A percentile compares a stretch with the other conserved stretches of the same genome.
Evolutionary conservation across 2,329 filamentous ascomycete genomes (phyloP).

Genomic region (Fusarium hainanense): DNA sequence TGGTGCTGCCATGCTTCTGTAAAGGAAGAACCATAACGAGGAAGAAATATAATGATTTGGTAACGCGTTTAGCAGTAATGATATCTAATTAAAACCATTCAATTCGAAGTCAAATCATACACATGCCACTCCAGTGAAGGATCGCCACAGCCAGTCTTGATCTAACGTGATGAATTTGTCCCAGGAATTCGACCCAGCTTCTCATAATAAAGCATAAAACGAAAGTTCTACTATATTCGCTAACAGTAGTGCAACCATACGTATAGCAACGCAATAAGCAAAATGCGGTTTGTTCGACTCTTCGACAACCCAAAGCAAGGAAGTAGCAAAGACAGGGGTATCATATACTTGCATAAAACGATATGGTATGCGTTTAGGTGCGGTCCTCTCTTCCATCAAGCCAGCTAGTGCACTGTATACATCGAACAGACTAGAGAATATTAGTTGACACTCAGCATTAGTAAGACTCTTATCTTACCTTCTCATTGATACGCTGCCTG

Average conservation of each 20-base stretch:
- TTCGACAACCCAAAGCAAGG: not conserved
- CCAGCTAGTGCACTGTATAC: slow-evolving; percentile 64
- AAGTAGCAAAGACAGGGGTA: slow-evolving; percentile 5
- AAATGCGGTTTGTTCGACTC: not conserved
- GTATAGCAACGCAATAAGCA: not conserved
- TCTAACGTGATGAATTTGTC: not conserved
- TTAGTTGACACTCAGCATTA: slow-evolving; percentile 5
- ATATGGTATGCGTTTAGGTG: not conserved
- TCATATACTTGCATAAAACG: slow-evolving; percentile 11
- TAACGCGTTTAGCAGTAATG: slow-evolving; percentile 3
- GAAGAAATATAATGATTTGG: not conserved
- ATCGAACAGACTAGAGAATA: slow-evolving; percentile 54
- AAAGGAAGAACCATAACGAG: slow-evolving; percentile 8
- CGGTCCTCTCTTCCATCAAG: slow-evolving; percentile 61
- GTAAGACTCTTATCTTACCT: slow-evolving; percentile 56
- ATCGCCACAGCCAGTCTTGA: not conserved
- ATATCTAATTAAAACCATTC: slow-evolving; percentile 16
- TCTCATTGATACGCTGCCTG: slow-evolving; percentile 69
- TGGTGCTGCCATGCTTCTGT: slow-evolving; percentile 51
- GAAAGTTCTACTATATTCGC: not conserved
- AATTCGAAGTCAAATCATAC: not conserved
- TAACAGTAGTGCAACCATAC: not conserved
- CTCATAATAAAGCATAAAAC: not conserved
- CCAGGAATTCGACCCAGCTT: not conserved
- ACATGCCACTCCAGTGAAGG: not conserved